These are phyloP conservation scores for Borovskyia barvae DNA, from an alignment of 208 protist species.

Conservation along the genomic window DNA sequence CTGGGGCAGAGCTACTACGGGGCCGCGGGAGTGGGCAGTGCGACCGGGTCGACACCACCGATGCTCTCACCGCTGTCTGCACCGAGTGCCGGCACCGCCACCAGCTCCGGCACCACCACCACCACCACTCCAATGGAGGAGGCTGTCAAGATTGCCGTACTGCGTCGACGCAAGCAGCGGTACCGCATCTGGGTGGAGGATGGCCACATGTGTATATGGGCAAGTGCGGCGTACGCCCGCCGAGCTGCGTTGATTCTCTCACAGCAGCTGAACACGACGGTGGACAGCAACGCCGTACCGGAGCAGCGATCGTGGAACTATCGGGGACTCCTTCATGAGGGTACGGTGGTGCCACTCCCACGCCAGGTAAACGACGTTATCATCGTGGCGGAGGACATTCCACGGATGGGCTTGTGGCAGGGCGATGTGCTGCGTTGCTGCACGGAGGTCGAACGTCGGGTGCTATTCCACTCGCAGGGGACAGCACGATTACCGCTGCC, in stretches of 20 bases:
- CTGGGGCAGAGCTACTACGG: no score
- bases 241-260: constrained; percentile 67
- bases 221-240: constrained; percentile 68
- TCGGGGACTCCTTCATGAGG: constrained; percentile 53
- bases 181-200: constrained; percentile 81
- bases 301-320: constrained; percentile 61
- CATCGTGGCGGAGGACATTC: constrained; percentile 62
- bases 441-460: constrained; percentile 39
- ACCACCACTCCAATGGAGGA: not conserved
- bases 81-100: not conserved
- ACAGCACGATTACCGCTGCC: constrained; percentile 23
- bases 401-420: constrained; percentile 50
- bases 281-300: constrained; percentile 55
- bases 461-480: constrained; percentile 8
- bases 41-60: constrained; percentile 1
- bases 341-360: constrained; percentile 35
- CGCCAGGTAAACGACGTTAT: constrained; percentile 50
- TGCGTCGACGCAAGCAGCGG: constrained; percentile 50
- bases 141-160: constrained; percentile 13
- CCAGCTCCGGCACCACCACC: not conserved
- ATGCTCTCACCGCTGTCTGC: constrained; percentile 4
- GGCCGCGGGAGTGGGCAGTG: not conserved
- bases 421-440: constrained; percentile 75
- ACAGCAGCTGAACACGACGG: constrained; percentile 65
- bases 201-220: constrained; percentile 67